A percentile compares a stretch with the other conserved stretches of the same genome.
Evolutionary conservation across 1,284 basidiomycete genomes (phyloP).

Genomic region (Bondarzewia mesenterica): DNA sequence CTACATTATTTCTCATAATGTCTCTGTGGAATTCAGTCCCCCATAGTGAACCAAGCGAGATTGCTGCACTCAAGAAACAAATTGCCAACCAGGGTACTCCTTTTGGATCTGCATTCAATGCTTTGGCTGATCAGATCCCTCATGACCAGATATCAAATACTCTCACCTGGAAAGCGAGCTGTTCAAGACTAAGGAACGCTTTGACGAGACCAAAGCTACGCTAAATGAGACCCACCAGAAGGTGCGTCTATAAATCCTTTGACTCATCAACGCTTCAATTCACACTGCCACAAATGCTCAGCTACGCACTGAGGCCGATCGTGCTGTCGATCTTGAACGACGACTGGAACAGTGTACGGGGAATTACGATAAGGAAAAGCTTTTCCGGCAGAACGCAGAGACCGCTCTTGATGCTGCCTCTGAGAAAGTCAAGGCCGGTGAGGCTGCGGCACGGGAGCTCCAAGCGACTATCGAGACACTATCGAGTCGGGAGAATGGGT

Average conservation of each 20-base stretch:
- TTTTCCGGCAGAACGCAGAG: constrained; percentile 46
- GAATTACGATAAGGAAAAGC: constrained; percentile 49
- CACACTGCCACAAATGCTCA: constrained; percentile 18
- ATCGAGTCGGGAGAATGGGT: constrained; percentile 43
- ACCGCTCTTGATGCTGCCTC: constrained; percentile 38
- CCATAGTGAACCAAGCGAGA: constrained; percentile 54
- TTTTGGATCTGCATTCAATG: background rate
- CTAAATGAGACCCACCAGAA: constrained; percentile 55
- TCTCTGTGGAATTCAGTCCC: constrained; percentile 50
- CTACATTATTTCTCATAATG: constrained; percentile 28
- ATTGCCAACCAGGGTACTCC: constrained; percentile 53
- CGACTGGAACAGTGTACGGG: constrained; percentile 46
- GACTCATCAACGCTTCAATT: constrained; percentile 4
- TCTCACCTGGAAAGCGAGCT: constrained; percentile 49
- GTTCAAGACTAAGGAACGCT: constrained; percentile 42
- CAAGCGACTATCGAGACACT: constrained; percentile 50
- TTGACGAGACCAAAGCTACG: constrained; percentile 42
- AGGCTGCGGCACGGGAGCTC: constrained; percentile 42
- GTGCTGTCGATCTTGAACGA: constrained; percentile 45
- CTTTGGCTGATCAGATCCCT: background rate
- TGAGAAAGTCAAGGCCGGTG: constrained; percentile 42
- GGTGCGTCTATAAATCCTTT: constrained; percentile 27
- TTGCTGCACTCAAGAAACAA: constrained; percentile 47
- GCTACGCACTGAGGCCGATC: constrained; percentile 53
- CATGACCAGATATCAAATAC: constrained; percentile 41